Base-by-base conservation (phyloP, 2,329 filamentous ascomycete species). In the Lachnellula willkommii region DNA sequence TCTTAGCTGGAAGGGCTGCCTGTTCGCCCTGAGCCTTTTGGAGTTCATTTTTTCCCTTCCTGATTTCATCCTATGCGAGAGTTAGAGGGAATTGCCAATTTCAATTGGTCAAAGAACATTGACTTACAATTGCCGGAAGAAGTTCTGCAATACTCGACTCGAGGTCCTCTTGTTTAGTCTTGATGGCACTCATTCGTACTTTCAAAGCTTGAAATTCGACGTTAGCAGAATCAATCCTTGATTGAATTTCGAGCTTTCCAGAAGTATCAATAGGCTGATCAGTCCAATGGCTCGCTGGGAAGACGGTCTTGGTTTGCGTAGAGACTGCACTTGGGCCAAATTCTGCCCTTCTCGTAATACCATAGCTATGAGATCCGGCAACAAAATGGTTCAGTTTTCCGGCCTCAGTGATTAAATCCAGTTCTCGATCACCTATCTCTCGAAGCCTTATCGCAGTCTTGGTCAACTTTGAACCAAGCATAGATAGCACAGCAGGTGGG, bases 401-500 rank as follows among this genome's bases (percentile, higher is more conserved):
- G 49, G 76, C 79, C 14, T 74, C 72, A 43, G 81, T 73, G 36
- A 96, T 75, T n/a, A 71, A 73, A n/a, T 87, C 76, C 65, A 86
- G 90, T 63, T 90, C 84, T 40, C 80, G 76, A 35, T 89, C 81
- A 2, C 71, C 81, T 36, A 92, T 82, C 9, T 89, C 83, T 5
- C 70, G 70, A 14, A 84, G 74, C 15, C 81, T 77, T 46, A 93
- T 79, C 0, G 83, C 90, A 5, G 86, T 85, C 26, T 76, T 74
- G 64, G 95, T 84, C 6, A 96, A 71, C 56, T 80, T 82, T 63
- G 89, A 86, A 12, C 84, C 80, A 22, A 99, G 80, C 88, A 95
- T 94, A 6, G 90, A 87, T 36, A 97, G 74, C 1, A 99, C 89
- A 1, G 89, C 81, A 1, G 87, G 84, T 0, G 95, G 95, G 0